phyloP scores from a whole-genome alignment of 345 rosid species.

The Excoecaria agallocha region DNA sequence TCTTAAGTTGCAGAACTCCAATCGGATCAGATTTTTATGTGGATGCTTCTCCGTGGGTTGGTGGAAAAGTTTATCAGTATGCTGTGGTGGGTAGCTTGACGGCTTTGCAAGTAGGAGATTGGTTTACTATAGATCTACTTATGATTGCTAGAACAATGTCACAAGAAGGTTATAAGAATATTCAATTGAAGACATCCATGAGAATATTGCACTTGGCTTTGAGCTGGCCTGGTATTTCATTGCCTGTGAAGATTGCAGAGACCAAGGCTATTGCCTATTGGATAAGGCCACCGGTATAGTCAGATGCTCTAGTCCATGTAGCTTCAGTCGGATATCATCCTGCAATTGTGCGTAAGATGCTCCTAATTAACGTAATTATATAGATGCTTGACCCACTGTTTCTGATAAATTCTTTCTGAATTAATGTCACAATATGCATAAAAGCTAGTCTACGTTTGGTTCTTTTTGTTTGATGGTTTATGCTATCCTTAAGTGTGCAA shows the following conservation, averaged over 20 bases:
- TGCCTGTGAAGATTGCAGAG: conserved; percentile 2
- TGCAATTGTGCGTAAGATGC: neutral
- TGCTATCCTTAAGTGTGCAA: neutral
- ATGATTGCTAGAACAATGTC: neutral
- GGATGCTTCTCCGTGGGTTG: neutral
- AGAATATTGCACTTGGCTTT: neutral
- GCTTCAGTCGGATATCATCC: neutral
- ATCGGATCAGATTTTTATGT: neutral
- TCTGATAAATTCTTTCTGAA: neutral
- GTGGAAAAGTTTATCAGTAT: neutral
- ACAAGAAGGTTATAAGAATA: neutral
- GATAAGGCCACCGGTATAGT: neutral
- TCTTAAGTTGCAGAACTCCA: conserved; percentile 1
- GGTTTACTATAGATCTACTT: conserved; percentile 2
- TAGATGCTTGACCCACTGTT: neutral
- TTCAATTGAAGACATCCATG: neutral
- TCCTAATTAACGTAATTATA: too few species aligned
- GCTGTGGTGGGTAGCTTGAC: neutral
- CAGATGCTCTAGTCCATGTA: neutral
- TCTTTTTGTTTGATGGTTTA: neutral
- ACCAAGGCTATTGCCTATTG: neutral
- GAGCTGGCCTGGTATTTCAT: neutral
- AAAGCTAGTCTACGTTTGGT: too few species aligned
- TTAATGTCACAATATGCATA: neutral
- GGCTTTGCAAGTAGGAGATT: neutral